Base-by-base conservation (phyloP, 768 basidiomycete genomes). In the Gloeophyllum trabeum region DNA sequence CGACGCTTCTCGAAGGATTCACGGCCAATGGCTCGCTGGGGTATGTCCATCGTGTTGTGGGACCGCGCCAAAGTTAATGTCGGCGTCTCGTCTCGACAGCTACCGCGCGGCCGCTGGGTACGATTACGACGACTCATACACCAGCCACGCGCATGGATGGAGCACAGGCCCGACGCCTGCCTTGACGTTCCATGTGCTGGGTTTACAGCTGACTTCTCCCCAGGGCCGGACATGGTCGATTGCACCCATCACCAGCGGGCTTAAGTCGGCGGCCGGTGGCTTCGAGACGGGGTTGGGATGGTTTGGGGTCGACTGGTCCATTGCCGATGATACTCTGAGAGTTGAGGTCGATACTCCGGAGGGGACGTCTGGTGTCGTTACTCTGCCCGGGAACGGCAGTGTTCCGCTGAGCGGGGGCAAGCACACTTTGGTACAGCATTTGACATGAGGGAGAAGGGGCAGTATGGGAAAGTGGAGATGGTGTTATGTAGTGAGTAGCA, bases 111-210 rank as follows among this genome's bases (percentile, higher is more conserved):
- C n/a, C n/a, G n/a, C n/a, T n/a, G n/a, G n/a, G n/a, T n/a, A n/a
- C n/a, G n/a, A n/a, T n/a, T n/a, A n/a, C n/a, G n/a, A 52, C 43
- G 38, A 43, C 10, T 22, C 51, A 2, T 51, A 48, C 41, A 49
- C 48, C 4, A 42, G 39, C 20, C 51, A 52, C 47, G 24, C 51
- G 22, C 51, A 52, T 34, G 51, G 51, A 12, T 52, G 51, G 51
- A 42, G 39, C 23, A 42, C 47, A 5, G 51, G 51, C 20, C 44
- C 51, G 19, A 52, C 51, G 2, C 48, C 51, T 14, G 47, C 51
- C 18, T 41, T 52, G 23, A 51, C 47, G 6, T 51, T 44, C 44
- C 48, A 48, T 26, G 32, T 52, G 18, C 38, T 51, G 19, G 51
- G 51, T 25, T 21, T 52, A 12, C 43, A 42, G 19, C 30, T 48